Percentiles rank a stretch among this genome's conserved stretches.
phyloP scores from a whole-genome alignment of 1,284 basidiomycete genomes.

The Blastosporella zonata region DNA sequence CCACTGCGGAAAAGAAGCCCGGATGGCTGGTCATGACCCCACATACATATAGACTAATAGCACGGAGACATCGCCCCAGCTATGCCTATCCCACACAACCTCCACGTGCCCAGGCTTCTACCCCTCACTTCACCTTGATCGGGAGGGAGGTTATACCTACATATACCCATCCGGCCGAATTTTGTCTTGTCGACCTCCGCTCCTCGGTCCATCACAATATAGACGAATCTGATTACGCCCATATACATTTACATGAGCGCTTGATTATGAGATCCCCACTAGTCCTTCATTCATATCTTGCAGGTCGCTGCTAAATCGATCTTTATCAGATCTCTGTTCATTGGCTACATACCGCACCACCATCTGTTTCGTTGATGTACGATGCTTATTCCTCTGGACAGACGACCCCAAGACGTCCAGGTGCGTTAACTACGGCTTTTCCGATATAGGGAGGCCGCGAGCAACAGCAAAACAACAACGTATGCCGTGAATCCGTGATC shows the following conservation, averaged over 20 bases:
- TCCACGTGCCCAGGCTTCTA: conserved; percentile 7
- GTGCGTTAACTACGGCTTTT: too few species aligned
- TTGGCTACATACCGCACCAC: neutral
- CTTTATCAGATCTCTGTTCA: conserved; percentile 8
- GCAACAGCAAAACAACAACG: too few species aligned
- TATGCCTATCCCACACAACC: neutral
- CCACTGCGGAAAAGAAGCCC: conserved; percentile 51
- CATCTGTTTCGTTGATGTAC: neutral
- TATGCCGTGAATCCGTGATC: too few species aligned
- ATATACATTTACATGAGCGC: conserved; percentile 1
- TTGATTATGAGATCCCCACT: neutral
- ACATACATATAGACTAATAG: conserved; percentile 4
- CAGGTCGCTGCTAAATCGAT: conserved; percentile 6
- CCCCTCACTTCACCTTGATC: conserved; percentile 5
- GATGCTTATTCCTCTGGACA: too few species aligned
- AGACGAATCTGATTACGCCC: conserved; percentile 4
- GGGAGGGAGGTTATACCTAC: conserved; percentile 3
- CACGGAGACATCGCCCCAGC: conserved; percentile 9
- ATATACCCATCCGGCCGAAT: conserved; percentile 5
- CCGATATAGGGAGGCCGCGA: too few species aligned
- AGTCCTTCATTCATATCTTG: neutral
- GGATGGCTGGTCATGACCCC: conserved; percentile 49
- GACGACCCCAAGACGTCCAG: too few species aligned
- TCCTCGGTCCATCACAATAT: neutral
- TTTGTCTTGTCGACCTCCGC: neutral